These are phyloP conservation scores for Mimosa bimucronata DNA, from an alignment of 306 rosid genomes.

Conservation along the genomic window DNA sequence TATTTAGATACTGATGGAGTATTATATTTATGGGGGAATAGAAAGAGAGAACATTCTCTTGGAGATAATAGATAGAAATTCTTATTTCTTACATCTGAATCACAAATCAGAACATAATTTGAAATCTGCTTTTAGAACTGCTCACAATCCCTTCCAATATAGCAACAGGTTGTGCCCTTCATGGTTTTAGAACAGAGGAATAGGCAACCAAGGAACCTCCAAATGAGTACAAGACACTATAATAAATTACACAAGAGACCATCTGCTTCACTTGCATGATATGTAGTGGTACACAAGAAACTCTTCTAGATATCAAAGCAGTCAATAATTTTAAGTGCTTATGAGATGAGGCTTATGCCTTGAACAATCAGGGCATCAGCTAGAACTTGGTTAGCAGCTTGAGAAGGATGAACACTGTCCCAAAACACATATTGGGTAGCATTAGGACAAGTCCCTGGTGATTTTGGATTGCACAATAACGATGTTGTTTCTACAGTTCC, in stretches of 20 bases:
- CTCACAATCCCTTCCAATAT: not conserved
- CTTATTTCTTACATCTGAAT: not conserved
- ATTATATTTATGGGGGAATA: not conserved
- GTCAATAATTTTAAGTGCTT: constrained; percentile 29
- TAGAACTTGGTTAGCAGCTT: constrained; percentile 85
- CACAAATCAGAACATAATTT: not conserved
- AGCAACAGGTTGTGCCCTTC: not conserved
- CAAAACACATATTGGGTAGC: constrained; percentile 91
- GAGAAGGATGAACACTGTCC: constrained; percentile 94
- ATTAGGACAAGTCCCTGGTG: constrained; percentile 86
- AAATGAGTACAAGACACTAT: constrained; percentile 23
- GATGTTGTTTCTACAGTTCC: constrained; percentile 74
- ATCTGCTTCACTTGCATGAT: constrained; percentile 36
- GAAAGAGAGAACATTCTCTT: not conserved
- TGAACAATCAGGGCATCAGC: constrained; percentile 74
- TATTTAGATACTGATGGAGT: too few relatives aligned
- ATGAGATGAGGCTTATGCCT: constrained; percentile 72
- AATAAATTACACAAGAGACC: constrained; percentile 27
- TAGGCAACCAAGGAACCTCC: not conserved
- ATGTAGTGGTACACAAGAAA: constrained; percentile 11
- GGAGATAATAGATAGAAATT: not conserved
- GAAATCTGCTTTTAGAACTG: not conserved
- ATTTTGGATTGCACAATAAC: constrained; percentile 72
- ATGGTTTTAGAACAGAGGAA: not conserved
- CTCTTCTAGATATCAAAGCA: constrained; percentile 7